Percentiles rank a stretch among this genome's conserved stretches.
These are phyloP conservation scores for Mrakia hoshinonis DNA, from an alignment of 768 basidiomycete species.

Conservation along the genomic window DNA sequence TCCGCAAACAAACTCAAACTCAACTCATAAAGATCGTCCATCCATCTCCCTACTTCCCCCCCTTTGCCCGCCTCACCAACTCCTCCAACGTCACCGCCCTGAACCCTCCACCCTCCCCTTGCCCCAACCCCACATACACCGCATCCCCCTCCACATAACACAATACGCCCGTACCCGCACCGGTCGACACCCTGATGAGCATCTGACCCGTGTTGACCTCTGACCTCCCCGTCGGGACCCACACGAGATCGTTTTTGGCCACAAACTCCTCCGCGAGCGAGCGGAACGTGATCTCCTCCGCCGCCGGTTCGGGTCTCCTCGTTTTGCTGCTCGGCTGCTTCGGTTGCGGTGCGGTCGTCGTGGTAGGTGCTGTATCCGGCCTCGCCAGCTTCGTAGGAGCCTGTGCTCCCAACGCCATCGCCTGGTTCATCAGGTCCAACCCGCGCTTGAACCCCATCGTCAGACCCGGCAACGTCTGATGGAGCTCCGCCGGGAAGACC, in stretches of 20 bases:
- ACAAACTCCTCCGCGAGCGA: conserved; percentile 86
- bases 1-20: no score
- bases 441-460: conserved; percentile 75
- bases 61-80: conserved; percentile 54
- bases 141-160: conserved; percentile 90
- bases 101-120: conserved; percentile 51
- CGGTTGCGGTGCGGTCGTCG: conserved; percentile 35
- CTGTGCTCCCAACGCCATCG: conserved; percentile 72
- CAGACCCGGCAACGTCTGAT: conserved; percentile 53
- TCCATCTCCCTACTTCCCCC: neutral
- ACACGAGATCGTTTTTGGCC: conserved; percentile 73
- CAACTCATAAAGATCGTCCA: no score
- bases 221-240: conserved; percentile 75
- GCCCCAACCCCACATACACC: conserved; percentile 58
- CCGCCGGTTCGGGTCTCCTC: conserved; percentile 16
- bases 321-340: conserved; percentile 34
- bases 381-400: conserved; percentile 45
- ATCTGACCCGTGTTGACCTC: conserved; percentile 83
- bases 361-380: conserved; percentile 45
- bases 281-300: conserved; percentile 77
- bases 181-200: conserved; percentile 70
- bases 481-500: conserved; percentile 48
- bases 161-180: conserved; percentile 69
- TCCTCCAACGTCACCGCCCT: conserved; percentile 76
- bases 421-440: conserved; percentile 86